Conservation (phyloP, 139 green algal species). For the Ulvella scutata region DNA sequence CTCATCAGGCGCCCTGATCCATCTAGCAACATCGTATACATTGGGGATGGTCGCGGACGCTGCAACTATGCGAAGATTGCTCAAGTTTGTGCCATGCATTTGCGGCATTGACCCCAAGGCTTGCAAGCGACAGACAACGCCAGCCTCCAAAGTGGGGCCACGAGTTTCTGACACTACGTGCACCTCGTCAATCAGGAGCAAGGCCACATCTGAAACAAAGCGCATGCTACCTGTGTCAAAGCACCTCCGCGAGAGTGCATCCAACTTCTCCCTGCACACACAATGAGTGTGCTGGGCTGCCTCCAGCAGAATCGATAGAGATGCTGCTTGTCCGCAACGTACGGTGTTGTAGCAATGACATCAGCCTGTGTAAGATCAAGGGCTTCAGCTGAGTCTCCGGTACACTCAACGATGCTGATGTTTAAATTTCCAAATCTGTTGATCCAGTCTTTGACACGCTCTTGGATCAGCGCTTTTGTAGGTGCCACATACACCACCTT, state of each 20-base stretch:
- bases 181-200: constrained; percentile 86
- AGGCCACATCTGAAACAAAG: constrained; percentile 51
- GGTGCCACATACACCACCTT: constrained; percentile 55
- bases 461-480: constrained; percentile 53
- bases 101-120: constrained; percentile 33
- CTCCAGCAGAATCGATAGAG: too few relatives aligned
- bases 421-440: constrained; percentile 30
- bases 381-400: constrained; percentile 32
- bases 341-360: constrained; percentile 40
- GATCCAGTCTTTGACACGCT: constrained; percentile 62
- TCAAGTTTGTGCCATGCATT: constrained; percentile 14
- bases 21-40: constrained; percentile 48
- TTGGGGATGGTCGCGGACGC: constrained; percentile 79
- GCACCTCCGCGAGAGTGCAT: constrained; percentile 35
- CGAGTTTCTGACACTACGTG: constrained; percentile 72
- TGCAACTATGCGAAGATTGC: constrained; percentile 56
- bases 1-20: constrained; percentile 31
- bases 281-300: neutral
- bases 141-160: constrained; percentile 63
- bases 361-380: constrained; percentile 44
- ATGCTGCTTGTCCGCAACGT: constrained; percentile 11
- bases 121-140: constrained; percentile 62
- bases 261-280: constrained; percentile 12
- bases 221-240: constrained; percentile 30
- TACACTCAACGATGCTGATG: constrained; percentile 46